A percentile compares a stretch with the other conserved stretches of the same genome.
Conservation (phyloP, 2,329 filamentous ascomycete species). For the Plectosphaerella cucumerina region DNA sequence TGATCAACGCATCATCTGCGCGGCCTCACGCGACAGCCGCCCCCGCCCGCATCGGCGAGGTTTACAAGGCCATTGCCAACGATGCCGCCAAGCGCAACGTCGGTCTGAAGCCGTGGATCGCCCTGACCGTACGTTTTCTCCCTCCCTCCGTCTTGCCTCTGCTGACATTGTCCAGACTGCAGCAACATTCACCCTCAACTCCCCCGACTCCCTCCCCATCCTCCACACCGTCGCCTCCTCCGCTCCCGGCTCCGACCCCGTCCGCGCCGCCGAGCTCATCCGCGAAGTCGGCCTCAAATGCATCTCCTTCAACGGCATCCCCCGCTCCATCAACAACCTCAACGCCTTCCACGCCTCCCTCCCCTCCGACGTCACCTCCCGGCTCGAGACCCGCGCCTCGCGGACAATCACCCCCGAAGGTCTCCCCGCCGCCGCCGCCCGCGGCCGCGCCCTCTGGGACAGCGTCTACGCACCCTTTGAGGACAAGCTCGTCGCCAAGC, state of each 20-base stretch:
- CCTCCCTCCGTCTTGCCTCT: not conserved
- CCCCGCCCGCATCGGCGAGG: conserved; percentile 55
- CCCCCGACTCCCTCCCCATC: conserved; percentile 62
- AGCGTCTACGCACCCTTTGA: conserved; percentile 74
- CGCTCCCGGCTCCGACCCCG: conserved; percentile 16
- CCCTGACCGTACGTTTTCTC: conserved; percentile 53
- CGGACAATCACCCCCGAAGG: conserved; percentile 48
- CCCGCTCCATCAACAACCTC: conserved; percentile 78
- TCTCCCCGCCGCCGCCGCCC: conserved; percentile 46
- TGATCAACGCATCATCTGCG: conserved; percentile 68
- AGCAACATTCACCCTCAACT: conserved; percentile 82
- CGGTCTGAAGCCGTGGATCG: conserved; percentile 61
- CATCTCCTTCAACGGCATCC: conserved; percentile 78
- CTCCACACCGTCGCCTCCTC: conserved; percentile 52
- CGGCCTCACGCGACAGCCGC: conserved; percentile 62
- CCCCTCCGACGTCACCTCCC: conserved; percentile 46
- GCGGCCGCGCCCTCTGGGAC: conserved; percentile 68
- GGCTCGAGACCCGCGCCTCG: conserved; percentile 53
- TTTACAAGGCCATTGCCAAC: conserved; percentile 60
- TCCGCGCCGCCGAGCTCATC: conserved; percentile 64
- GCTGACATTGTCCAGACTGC: conserved; percentile 52
- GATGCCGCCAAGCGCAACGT: conserved; percentile 60
- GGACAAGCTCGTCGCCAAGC: conserved; percentile 64
- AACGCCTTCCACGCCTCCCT: conserved; percentile 65
- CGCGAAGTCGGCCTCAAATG: conserved; percentile 73